phyloP scores from a whole-genome alignment of 2,329 filamentous ascomycete species.

The Fusarium sp. region DNA sequence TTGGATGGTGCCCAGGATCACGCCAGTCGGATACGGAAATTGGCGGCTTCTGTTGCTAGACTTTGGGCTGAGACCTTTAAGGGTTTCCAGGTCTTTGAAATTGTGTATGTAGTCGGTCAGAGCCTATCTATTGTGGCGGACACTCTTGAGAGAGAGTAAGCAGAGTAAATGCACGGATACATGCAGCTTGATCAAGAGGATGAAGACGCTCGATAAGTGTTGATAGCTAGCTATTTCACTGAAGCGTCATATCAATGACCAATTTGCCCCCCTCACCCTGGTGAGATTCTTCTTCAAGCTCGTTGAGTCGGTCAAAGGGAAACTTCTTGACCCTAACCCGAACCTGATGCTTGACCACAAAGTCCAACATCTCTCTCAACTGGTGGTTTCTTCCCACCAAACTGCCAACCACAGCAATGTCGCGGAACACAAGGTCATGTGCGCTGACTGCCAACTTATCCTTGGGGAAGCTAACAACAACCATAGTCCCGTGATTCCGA shows the following conservation, averaged over 20 bases:
- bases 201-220: not conserved
- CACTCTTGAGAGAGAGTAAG: not conserved
- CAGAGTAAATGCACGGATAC: not conserved
- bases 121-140: not conserved
- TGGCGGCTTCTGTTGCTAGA: slow-evolving; percentile 11
- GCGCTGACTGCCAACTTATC: not conserved
- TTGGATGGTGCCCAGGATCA: not conserved
- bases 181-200: not conserved
- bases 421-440: not conserved
- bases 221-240: not conserved
- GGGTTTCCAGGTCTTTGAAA: slow-evolving; percentile 29
- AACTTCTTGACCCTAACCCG: not conserved
- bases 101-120: slow-evolving; percentile 21
- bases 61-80: slow-evolving; percentile 32
- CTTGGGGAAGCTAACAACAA: not conserved
- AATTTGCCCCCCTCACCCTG: not conserved
- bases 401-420: not conserved
- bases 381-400: not conserved
- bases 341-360: not conserved
- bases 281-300: not conserved
- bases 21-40: slow-evolving; percentile 3
- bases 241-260: not conserved
- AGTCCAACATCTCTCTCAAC: not conserved
- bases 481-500: not conserved
- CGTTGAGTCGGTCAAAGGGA: not conserved